Base-by-base conservation (phyloP, 768 basidiomycete species). In the Tylopilus plumbeoviolaceoides region DNA sequence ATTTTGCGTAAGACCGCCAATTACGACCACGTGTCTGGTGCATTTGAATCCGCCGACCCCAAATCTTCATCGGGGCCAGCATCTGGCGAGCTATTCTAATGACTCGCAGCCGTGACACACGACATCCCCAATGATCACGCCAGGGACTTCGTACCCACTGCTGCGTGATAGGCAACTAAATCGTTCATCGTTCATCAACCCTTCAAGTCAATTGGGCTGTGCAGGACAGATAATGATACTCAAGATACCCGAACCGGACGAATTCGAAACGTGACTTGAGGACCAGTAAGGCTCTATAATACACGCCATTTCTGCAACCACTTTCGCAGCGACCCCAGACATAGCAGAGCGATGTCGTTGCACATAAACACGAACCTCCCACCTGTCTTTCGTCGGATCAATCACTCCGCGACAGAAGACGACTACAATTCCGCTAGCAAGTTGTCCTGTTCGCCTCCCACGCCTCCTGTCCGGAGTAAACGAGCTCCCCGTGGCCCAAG, bases 341-440 rank as follows among this genome's bases (percentile, higher is more conserved):
- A 18, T 53, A 56, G 30, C 51, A 56, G 46, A 55, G 47, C 58
- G 27, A 68, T 68, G 67, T 59, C 69, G 30, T 55, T 68, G 55
- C 56, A 59, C 59, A 63, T 70, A 50, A 61, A 63, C 63, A 67
- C 69, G 15, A 57, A 63, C 41, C 43, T 69, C 40, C 66, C 61
- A 38, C 55, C 66, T 35, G 39, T 60, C 56, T 30, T 57, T 15
- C 38, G 50, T 50, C 59, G 53, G 42, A 53, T 61, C 55, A 63
- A 51, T 47, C 48, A 44, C 42, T 59, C 67, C 44, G 17, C 53
- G 38, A 39, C 49, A 31, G 59, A 63, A 44, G 63, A 35, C 39
- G 53, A 53, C 51, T 35, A 46, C 41, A 42, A 23, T 50, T 56
- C 58, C 44, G 50, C 53, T 53, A 45, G 49, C 35, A 57, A 49